Base-by-base conservation (phyloP, 2,329 filamentous ascomycete species). In the Ceratocystis eucalypticola region DNA sequence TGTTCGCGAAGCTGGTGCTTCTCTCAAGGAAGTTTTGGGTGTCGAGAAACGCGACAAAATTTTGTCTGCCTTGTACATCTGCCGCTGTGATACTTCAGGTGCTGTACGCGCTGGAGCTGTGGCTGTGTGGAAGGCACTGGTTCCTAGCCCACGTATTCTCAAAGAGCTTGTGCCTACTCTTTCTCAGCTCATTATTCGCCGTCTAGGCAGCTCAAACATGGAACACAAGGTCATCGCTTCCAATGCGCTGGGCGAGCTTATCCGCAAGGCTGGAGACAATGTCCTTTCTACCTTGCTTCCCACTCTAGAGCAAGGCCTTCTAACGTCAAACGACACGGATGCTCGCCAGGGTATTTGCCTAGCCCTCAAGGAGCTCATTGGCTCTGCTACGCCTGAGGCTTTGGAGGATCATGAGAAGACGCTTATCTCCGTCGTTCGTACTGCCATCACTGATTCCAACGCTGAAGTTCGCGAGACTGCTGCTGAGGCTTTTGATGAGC, bases 191-290 rank as follows among this genome's bases (percentile, higher is more conserved):
- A 88, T 99, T 71, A 97, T 99, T 74, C 86, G 90, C 68, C 89
- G 94, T 62, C 83, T 99, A 71, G 94, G 91, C 69, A 97, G 92
- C 75, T 88, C 92, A 59, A 97, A 96, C 73, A 92, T 96, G 87
- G 94, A 99, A 75, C 94, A 99, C 76, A 97, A 96, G 80, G 88
- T 96, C 71, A 99, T 99, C 80, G 94, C 95, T 70, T 93, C 93
- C 75, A 97, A 97, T 75, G 91, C 94, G 62, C 82, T 99, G 66
- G 94, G 94, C 73, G 94, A 99, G 75, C 85, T 99, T 70, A 97
- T 99, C 73, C 88, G 94, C 72, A 96, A 96, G 77, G 93, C 94
- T 72, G 94, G 95, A 69, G 94, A 99, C 75, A 88, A 91, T 66
- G 92, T 99, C 67, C 80, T 99, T 69, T 85, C 91, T 28, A 95